Conservation (phyloP, 140 eudicot genomes). For the Cichorium intybus region DNA sequence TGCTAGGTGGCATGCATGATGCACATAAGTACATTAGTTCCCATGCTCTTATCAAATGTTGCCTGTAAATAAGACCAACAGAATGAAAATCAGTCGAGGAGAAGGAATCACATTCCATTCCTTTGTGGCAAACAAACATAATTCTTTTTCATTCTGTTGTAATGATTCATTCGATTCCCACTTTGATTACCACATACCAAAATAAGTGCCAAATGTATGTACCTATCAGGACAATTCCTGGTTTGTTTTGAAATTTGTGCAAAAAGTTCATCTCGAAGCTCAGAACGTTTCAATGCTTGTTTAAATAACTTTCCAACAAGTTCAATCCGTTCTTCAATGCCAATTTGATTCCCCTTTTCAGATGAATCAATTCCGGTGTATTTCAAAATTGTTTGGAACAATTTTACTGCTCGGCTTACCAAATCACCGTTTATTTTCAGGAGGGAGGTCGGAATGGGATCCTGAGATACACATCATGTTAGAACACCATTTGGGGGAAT, state of each 20-base stretch:
- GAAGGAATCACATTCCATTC: too few species aligned
- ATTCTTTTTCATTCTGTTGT: too few species aligned
- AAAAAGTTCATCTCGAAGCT: constrained; percentile 95
- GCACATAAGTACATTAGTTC: constrained; percentile 97
- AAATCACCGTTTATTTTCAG: constrained; percentile 76
- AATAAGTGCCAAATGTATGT: neutral
- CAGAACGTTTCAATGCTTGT: constrained; percentile 95
- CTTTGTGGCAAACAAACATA: too few species aligned
- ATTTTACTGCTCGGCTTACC: constrained; percentile 74
- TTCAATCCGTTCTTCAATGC: constrained; percentile 80
- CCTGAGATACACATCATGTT: constrained; percentile 44
- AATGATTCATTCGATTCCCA: too few species aligned
- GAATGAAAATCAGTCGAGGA: too few species aligned
- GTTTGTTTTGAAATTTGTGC: constrained; percentile 96
- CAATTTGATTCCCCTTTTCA: constrained; percentile 61
- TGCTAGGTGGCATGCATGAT: constrained; percentile 99
- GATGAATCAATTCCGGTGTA: constrained; percentile 86
- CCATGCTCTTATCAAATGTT: constrained; percentile 81
- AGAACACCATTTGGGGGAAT: neutral
- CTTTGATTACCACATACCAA: too few species aligned
- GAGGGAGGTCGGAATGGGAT: constrained; percentile 91
- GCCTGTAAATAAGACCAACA: constrained; percentile 41
- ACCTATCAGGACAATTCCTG: constrained; percentile 91
- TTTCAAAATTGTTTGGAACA: constrained; percentile 82
- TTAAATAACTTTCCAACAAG: constrained; percentile 81